Evolutionary conservation across 192 early-diverging fungal genomes (phyloP), one percentile per base, ranked within the genome.

Genomic region (Umbelopsis sp.): DNA sequence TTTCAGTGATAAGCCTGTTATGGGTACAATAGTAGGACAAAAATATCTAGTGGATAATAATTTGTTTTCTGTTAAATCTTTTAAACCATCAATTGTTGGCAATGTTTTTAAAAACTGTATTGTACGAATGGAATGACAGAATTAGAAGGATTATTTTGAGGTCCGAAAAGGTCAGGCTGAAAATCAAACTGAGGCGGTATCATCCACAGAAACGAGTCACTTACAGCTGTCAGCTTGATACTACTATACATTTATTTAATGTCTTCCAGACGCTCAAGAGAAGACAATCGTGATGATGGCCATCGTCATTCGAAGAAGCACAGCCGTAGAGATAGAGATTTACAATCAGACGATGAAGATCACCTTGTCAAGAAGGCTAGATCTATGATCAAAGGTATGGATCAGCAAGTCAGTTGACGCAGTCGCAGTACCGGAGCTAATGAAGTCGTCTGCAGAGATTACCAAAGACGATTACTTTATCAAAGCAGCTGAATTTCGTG

Each of bases 381-480:
- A 20, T 62, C 56, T 12, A 36, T 62, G 56, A 62, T 62, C 29
- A 62, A 62, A 62, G 56, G 56, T 62, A 36, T 29, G 56, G 14
- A 22, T 4, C 9, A 8, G 3, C 0, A 17, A 11, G 16, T 20
- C 17, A 29, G 31, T 14, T 11, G 7, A 32, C 29, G 24, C 26
- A 41, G 36, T 6, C 12, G 20, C 26, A 20, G 11, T 62, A 32
- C 26, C 16, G 5, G 31, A 34, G 3, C 56, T 31, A 34, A 29
- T 62, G 26, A 25, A 29, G 2, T 12, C 17, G 7, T 12, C 31
- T 47, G 7, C 52, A 87, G 86, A 71, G 3, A 92, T 92, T 26
- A 68, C 81, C 12, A 81, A 83, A 47, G 93, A 93, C 32, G 94
- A 95, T 82, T 97, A 94, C 74, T 96, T 84, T 75, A 74, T 74